Conservation (phyloP, 2,329 filamentous ascomycete species). For the Xylariaceae sp. region DNA sequence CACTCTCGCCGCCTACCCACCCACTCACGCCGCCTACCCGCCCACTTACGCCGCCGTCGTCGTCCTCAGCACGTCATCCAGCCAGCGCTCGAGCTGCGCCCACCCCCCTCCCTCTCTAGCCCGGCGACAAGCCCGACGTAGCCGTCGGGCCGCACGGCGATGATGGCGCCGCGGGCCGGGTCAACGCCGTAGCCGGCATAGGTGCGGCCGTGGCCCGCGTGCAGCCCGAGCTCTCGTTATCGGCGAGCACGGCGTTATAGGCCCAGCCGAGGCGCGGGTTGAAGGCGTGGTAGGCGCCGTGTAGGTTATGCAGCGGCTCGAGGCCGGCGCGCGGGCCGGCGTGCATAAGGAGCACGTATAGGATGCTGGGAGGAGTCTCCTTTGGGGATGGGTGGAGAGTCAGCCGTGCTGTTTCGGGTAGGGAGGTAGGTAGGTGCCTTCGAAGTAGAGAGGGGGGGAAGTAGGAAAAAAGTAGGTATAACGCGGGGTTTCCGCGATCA, state of each 20-base stretch:
- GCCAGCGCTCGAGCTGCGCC: conserved; percentile 15
- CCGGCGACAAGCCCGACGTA: conserved; percentile 43
- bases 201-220: conserved; percentile 42
- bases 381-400: too few species aligned
- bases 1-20: too few species aligned
- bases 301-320: conserved; percentile 42
- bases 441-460: too few species aligned
- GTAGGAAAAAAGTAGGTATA: too few species aligned
- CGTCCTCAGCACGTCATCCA: conserved; percentile 10
- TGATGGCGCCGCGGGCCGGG: conserved; percentile 43
- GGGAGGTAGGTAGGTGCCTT: too few species aligned
- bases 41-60: not conserved
- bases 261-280: conserved; percentile 42
- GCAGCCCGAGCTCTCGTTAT: conserved; percentile 45
- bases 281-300: conserved; percentile 39
- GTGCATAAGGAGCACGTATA: conserved; percentile 58
- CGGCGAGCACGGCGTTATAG: conserved; percentile 50
- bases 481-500: too few species aligned
- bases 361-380: conserved; percentile 29
- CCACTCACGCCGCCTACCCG: too few species aligned
- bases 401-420: too few species aligned
- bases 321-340: conserved; percentile 39
- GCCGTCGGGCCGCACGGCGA: conserved; percentile 59
- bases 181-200: conserved; percentile 55
- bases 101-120: conserved; percentile 26